Evolutionary conservation across 2,329 filamentous ascomycete genomes (phyloP), one percentile per base, ranked within the genome.

Genomic region (Gyromitra esculenta): DNA sequence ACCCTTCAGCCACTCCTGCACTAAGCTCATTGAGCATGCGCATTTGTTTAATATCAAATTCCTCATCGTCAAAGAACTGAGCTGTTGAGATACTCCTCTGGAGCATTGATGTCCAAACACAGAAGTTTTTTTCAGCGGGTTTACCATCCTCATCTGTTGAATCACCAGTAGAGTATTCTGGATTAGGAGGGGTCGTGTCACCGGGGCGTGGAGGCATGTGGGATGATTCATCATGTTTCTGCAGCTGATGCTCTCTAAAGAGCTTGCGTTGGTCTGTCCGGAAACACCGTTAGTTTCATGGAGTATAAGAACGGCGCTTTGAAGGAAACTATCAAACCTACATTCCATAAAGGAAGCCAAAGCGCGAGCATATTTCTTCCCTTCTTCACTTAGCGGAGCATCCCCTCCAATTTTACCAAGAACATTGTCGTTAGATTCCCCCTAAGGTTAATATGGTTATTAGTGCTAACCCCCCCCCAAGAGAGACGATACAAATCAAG

Each of bases 21-120:
- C 98, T 96, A 63, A 99, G 89, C 84, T 99, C 96, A 82, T 99
- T 97, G 66, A 99, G 88, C 93, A 97, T 97, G 81, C 94, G 92
- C 93, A 95, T 97, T 80, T 97, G 92, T 85, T 99, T 99, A 81
- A 96, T 91, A 80, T 98, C 96, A 83, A 95, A 97, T 69, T 97
- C 93, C 25, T 98, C 95, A 79, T 98, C 96, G 80, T 97, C 92
- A 83, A 98, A 99, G 83, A 92, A 91, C 79, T 96, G 90, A 0
- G 92, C 94, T 0, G 94, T 96, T 82, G 97, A 90, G 65, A 96
- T 91, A 76, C 92, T 94, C 79, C 96, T 92, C 82, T 92, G 91
- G 78, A 99, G 88, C 95, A 98, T 98, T 1, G 93, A 97, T 0
- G 95, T 97, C 96, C 96, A 99, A 15, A 99, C 93, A 83, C 96